Evolutionary conservation across 805 yeast genomes (phyloP).

Genomic region (Yarrowia keelungensis): DNA sequence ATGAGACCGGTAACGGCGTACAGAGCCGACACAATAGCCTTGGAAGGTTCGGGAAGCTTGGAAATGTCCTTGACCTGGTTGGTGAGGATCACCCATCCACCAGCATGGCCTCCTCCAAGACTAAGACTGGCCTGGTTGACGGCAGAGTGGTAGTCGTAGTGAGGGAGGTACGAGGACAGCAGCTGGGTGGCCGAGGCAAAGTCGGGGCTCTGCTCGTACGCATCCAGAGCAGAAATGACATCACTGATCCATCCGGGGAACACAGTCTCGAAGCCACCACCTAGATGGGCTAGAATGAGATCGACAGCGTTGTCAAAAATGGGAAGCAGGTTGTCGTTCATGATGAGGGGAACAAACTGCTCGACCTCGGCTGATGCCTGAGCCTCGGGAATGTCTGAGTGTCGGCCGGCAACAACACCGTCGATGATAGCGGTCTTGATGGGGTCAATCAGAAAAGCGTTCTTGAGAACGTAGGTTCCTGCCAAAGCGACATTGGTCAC

Average conservation of each 20-base stretch:
- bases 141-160: conserved; percentile 5
- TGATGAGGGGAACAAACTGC: conserved; percentile 1
- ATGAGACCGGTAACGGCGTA: neutral
- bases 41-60: neutral
- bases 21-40: neutral
- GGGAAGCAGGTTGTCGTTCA: conserved; percentile 8
- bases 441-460: neutral
- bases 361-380: neutral
- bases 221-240: neutral
- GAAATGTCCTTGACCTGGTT: neutral
- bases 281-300: neutral
- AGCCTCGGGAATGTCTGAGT: neutral
- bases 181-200: neutral
- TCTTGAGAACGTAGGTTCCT: neutral
- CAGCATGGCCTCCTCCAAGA: neutral
- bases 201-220: neutral
- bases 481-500: neutral
- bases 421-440: neutral
- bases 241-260: conserved; percentile 5
- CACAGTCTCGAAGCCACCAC: neutral
- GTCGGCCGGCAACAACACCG: neutral
- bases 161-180: neutral
- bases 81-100: neutral
- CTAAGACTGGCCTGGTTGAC: neutral
- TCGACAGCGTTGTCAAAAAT: neutral